Evolutionary conservation across 306 rosid genomes (phyloP).

Genomic region (peach (Prunus persica)): Prunus_persica_NCBIv2 NC_034016.1:21763001-21763500

Average conservation of each 20-base stretch:
- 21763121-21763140: slow-evolving; percentile 88
- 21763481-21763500: slow-evolving; percentile 80
- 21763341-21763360: slow-evolving; percentile 86
- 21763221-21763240: slow-evolving; percentile 81
- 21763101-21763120: slow-evolving; percentile 75
- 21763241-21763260: slow-evolving; percentile 76
- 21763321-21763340: slow-evolving; percentile 99
- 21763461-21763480: slow-evolving; percentile 70
- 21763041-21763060: slow-evolving; percentile 74
- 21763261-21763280: slow-evolving; percentile 80
- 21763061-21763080: slow-evolving; percentile 68
- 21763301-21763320: slow-evolving; percentile 70
- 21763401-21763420: slow-evolving; percentile 83
- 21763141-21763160: slow-evolving; percentile 97
- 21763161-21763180: slow-evolving; percentile 83
- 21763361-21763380: slow-evolving; percentile 84
- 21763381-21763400: slow-evolving; percentile 73
- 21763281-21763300: slow-evolving; percentile 54
- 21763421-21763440: slow-evolving; percentile 95
- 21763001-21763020: slow-evolving; percentile 81
- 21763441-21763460: slow-evolving; percentile 89
- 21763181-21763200: slow-evolving; percentile 77
- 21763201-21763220: slow-evolving; percentile 59
- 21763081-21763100: slow-evolving; percentile 93
- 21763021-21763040: slow-evolving; percentile 95